These are phyloP conservation scores for Calonectria multiphialidica DNA, from an alignment of 2,329 filamentous ascomycete genomes.

Conservation along the genomic window DNA sequence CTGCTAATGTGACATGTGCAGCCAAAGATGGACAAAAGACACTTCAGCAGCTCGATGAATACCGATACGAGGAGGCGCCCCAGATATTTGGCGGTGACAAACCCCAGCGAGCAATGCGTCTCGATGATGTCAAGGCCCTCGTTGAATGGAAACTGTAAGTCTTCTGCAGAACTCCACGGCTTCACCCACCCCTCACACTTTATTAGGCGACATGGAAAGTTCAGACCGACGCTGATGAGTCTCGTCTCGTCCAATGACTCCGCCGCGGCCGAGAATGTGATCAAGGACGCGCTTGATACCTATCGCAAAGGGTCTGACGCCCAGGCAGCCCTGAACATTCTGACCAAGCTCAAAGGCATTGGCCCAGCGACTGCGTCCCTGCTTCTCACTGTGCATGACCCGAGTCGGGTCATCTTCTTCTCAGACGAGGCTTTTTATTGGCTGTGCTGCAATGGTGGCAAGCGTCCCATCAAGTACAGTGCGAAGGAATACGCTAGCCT, in stretches of 20 bases:
- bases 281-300: slow-evolving; percentile 62
- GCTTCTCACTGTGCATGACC: slow-evolving; percentile 74
- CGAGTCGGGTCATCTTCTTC: slow-evolving; percentile 76
- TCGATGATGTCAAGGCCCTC: slow-evolving; percentile 69
- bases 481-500: slow-evolving; percentile 75
- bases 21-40: slow-evolving; percentile 63
- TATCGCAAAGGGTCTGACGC: slow-evolving; percentile 58
- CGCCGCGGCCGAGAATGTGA: slow-evolving; percentile 58
- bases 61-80: slow-evolving; percentile 69
- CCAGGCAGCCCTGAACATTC: slow-evolving; percentile 60
- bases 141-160: slow-evolving; percentile 80
- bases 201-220: slow-evolving; percentile 70
- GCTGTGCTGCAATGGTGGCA: slow-evolving; percentile 68
- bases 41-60: slow-evolving; percentile 69
- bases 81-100: slow-evolving; percentile 54
- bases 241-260: slow-evolving; percentile 72
- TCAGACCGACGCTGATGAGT: slow-evolving; percentile 71
- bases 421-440: slow-evolving; percentile 84
- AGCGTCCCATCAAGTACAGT: slow-evolving; percentile 74
- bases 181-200: slow-evolving; percentile 13
- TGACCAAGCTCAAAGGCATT: slow-evolving; percentile 77
- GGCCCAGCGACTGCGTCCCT: slow-evolving; percentile 85
- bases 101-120: slow-evolving; percentile 57
- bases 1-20: slow-evolving; percentile 37
- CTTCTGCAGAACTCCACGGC: background rate